Evolutionary conservation across 163 green algal genomes (phyloP).

Genomic region (Picocystis sp.): DNA sequence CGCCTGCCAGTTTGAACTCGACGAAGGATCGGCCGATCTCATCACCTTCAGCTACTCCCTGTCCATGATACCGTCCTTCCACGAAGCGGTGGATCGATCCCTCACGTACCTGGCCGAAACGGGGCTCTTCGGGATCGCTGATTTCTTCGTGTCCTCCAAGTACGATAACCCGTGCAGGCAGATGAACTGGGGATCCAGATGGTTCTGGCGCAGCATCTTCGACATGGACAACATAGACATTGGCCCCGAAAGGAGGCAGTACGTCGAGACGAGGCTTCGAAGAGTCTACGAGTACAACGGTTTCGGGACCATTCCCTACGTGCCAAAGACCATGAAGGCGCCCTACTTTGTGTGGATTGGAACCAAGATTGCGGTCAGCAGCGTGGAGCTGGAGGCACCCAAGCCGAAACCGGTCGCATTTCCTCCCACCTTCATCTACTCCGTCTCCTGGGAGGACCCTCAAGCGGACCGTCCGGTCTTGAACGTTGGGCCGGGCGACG

Average conservation of each 20-base stretch:
- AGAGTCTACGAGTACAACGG: conserved; percentile 73
- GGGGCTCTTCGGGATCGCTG: conserved; percentile 38
- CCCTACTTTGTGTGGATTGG: conserved; percentile 81
- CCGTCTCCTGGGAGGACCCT: conserved; percentile 93
- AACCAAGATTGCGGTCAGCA: conserved; percentile 3
- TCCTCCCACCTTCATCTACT: conserved; percentile 98
- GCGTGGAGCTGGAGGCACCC: conserved; percentile 34
- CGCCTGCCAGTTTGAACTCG: conserved; percentile 64
- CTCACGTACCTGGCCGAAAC: conserved; percentile 35
- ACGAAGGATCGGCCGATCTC: conserved; percentile 47
- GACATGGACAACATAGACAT: conserved; percentile 95
- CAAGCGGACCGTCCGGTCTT: conserved; percentile 68
- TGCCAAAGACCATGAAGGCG: conserved; percentile 58
- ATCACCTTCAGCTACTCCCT: conserved; percentile 98
- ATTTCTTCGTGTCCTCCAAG: conserved; percentile 83
- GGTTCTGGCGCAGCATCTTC: conserved; percentile 94
- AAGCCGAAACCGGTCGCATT: conserved; percentile 45
- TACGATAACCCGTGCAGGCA: conserved; percentile 87
- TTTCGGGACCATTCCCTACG: conserved; percentile 78
- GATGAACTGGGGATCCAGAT: conserved; percentile 61
- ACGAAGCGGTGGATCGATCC: conserved; percentile 72
- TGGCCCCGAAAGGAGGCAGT: conserved; percentile 77
- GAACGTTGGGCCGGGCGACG: conserved; percentile 69
- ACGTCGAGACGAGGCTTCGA: conserved; percentile 78
- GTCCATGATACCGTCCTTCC: conserved; percentile 97